phyloP scores from a whole-genome alignment of 257 asterid genomes.

The Plantago elongata region DNA sequence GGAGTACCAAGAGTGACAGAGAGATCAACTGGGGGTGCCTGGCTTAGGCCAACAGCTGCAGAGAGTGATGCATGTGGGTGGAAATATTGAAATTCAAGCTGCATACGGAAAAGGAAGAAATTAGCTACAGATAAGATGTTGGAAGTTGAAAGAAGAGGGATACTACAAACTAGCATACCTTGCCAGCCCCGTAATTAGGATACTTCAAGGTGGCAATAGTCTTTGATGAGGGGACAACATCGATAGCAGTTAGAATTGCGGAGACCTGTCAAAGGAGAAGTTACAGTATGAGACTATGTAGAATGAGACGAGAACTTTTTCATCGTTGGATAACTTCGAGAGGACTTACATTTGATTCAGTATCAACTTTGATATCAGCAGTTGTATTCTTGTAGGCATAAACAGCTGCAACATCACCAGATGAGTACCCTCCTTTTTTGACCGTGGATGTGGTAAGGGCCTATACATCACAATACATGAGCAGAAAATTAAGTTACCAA shows the following conservation, averaged over 20 bases:
- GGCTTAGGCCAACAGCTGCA: slow-evolving; percentile 59
- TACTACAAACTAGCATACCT: slow-evolving; percentile 25
- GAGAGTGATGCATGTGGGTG: slow-evolving; percentile 69
- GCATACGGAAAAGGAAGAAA: slow-evolving; percentile 14
- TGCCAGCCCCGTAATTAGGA: slow-evolving; percentile 53
- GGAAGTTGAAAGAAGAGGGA: not conserved
- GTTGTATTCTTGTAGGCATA: slow-evolving; percentile 40
- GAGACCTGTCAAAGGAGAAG: slow-evolving; percentile 31
- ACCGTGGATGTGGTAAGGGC: slow-evolving; percentile 61
- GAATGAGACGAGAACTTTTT: slow-evolving; percentile 5
- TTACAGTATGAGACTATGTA: not conserved
- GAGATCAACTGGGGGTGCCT: slow-evolving; percentile 52
- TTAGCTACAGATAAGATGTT: not conserved
- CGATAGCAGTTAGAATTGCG: slow-evolving; percentile 40
- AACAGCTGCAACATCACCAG: slow-evolving; percentile 55
- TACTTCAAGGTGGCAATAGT: slow-evolving; percentile 48
- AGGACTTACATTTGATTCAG: slow-evolving; percentile 47
- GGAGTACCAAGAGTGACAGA: slow-evolving; percentile 70
- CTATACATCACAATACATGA: slow-evolving; percentile 19
- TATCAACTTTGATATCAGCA: slow-evolving; percentile 59
- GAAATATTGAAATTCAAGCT: slow-evolving; percentile 63
- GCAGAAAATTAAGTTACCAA: too few species aligned
- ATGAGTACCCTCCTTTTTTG: slow-evolving; percentile 58
- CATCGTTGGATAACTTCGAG: too few species aligned
- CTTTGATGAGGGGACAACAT: slow-evolving; percentile 51